Conservation (phyloP, 257 asterid species). For the Petrea volubilis region DNA sequence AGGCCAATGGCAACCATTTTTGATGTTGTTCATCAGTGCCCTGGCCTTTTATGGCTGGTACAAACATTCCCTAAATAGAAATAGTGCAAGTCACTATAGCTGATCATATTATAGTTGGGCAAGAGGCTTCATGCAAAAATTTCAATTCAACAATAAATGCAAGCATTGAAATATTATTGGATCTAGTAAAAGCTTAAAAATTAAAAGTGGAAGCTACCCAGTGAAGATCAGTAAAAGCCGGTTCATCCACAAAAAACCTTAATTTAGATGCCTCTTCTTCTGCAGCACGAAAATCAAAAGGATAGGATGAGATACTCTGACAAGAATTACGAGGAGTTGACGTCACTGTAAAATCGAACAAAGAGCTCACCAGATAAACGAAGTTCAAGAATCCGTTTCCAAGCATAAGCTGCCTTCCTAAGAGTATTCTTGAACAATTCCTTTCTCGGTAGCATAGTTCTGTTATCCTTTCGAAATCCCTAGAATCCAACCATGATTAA, state of each 20-base stretch:
- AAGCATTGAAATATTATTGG: background rate
- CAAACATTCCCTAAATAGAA: conserved; percentile 83
- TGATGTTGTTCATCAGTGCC: conserved; percentile 90
- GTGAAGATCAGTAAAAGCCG: conserved; percentile 97
- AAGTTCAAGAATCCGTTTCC: conserved; percentile 72
- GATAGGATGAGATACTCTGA: conserved; percentile 1
- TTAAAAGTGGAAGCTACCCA: conserved; percentile 58
- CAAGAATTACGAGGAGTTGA: background rate
- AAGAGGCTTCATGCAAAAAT: background rate
- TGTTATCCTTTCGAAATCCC: conserved; percentile 84
- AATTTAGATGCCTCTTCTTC: conserved; percentile 84
- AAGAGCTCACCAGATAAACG: conserved; percentile 58
- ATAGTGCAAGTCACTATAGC: conserved; percentile 21
- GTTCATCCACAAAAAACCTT: conserved; percentile 83
- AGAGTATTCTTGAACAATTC: conserved; percentile 91
- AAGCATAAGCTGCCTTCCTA: conserved; percentile 87
- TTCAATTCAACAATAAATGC: background rate
- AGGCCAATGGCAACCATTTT: conserved; percentile 90
- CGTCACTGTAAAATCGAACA: background rate
- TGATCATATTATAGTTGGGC: background rate
- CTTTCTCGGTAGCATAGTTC: conserved; percentile 80
- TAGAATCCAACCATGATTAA: conserved; percentile 28
- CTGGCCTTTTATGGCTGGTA: conserved; percentile 93
- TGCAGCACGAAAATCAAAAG: conserved; percentile 36
- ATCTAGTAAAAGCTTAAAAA: background rate